phyloP scores from a whole-genome alignment of 768 basidiomycete genomes.

The Rhodotorula sphaerocarpa region DNA sequence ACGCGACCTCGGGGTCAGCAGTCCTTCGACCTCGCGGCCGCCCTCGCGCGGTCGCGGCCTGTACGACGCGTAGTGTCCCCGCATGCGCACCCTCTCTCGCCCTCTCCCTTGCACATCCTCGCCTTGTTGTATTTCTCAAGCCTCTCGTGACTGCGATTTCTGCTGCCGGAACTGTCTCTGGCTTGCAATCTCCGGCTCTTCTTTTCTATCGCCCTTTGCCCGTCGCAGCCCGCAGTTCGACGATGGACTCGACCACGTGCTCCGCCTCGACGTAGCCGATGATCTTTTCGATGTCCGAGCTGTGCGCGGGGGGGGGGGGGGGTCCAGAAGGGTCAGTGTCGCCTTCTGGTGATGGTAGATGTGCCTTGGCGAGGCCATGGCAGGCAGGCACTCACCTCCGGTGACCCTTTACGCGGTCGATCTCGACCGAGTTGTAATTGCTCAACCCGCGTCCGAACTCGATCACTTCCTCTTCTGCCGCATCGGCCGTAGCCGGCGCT shows the following conservation, averaged over 20 bases:
- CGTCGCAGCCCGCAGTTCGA: neutral
- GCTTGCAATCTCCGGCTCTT: too few species aligned
- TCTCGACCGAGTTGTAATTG: slow-evolving; percentile 92
- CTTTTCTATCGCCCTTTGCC: neutral
- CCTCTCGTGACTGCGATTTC: too few species aligned
- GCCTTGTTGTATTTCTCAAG: too few species aligned
- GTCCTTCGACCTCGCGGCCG: slow-evolving; percentile 18
- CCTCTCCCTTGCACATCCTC: too few species aligned
- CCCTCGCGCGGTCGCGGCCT: neutral
- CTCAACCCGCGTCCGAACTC: slow-evolving; percentile 92
- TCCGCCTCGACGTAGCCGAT: slow-evolving; percentile 77
- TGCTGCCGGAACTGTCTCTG: too few species aligned
- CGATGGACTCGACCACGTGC: slow-evolving; percentile 69
- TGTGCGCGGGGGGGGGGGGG: slow-evolving; percentile 42
- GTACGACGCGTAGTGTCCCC: slow-evolving; percentile 1
- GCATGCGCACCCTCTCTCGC: too few species aligned
- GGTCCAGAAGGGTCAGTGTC: neutral
- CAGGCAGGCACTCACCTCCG: slow-evolving; percentile 61
- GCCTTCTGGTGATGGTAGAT: too few species aligned
- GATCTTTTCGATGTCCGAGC: slow-evolving; percentile 67
- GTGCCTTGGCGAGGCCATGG: too few species aligned
- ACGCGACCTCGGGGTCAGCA: slow-evolving; percentile 17
- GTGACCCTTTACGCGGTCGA: slow-evolving; percentile 73
- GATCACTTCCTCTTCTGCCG: slow-evolving; percentile 51
- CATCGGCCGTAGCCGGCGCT: neutral